phyloP scores from a whole-genome alignment of 495 filamentous ascomycete species.

The Podospora didyma region DNA sequence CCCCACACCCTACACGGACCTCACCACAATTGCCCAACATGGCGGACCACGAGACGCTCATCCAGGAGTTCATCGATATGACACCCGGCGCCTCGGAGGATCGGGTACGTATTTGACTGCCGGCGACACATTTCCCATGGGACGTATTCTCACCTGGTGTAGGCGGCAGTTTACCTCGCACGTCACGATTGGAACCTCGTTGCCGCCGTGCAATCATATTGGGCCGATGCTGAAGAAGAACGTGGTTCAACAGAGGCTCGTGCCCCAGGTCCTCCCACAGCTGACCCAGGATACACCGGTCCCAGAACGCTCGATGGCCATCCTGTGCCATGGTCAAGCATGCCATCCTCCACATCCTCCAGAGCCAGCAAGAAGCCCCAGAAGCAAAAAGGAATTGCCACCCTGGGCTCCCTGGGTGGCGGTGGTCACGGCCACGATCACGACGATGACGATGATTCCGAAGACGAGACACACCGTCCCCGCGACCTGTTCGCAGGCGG shows the following conservation, averaged over 20 bases:
- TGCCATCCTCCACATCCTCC: constrained; percentile 30
- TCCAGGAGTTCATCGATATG: constrained; percentile 69
- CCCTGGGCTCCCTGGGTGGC: constrained; percentile 51
- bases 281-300: constrained; percentile 43
- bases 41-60: constrained; percentile 62
- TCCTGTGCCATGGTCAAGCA: constrained; percentile 42
- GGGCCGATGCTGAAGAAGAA: constrained; percentile 61
- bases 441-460: constrained; percentile 50
- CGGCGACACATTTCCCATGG: neutral
- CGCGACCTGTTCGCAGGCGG: constrained; percentile 91
- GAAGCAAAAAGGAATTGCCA: constrained; percentile 52
- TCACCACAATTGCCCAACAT: constrained; percentile 21
- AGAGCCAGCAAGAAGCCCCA: constrained; percentile 33
- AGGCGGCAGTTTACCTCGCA: constrained; percentile 70
- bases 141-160: constrained; percentile 1
- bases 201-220: constrained; percentile 65
- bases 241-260: constrained; percentile 40
- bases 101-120: constrained; percentile 47
- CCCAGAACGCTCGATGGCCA: constrained; percentile 54
- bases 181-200: constrained; percentile 68
- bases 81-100: constrained; percentile 61
- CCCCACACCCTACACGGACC: neutral
- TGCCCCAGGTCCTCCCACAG: constrained; percentile 21
- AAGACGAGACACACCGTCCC: constrained; percentile 58
- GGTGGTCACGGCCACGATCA: constrained; percentile 7